A percentile compares a stretch with the other conserved stretches of the same genome.
Evolutionary conservation across 805 yeast genomes (phyloP).

Genomic region (Wickerhamomyces rabaulensis): DNA sequence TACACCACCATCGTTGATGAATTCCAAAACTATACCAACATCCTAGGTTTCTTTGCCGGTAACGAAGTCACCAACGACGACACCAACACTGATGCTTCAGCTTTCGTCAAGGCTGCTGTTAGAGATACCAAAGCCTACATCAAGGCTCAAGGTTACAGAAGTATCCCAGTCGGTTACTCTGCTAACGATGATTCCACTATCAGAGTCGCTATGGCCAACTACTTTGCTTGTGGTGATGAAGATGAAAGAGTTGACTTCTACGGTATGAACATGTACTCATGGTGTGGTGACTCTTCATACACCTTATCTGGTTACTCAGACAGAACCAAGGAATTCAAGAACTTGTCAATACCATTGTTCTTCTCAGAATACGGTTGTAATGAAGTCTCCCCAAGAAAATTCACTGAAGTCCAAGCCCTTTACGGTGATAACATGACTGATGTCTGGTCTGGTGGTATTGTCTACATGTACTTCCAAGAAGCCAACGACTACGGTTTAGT

Average conservation of each 20-base stretch:
- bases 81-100: constrained; percentile 67
- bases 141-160: constrained; percentile 52
- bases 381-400: constrained; percentile 60
- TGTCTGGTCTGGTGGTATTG: constrained; percentile 89
- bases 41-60: constrained; percentile 82
- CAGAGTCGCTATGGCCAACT: constrained; percentile 65
- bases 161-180: constrained; percentile 77
- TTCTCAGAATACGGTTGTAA: constrained; percentile 86
- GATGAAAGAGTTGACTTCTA: constrained; percentile 71
- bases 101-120: constrained; percentile 78
- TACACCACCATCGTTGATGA: constrained; percentile 66
- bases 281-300: constrained; percentile 71
- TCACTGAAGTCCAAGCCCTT: constrained; percentile 65
- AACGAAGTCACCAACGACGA: constrained; percentile 72
- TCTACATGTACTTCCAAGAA: constrained; percentile 80
- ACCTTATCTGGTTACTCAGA: constrained; percentile 56
- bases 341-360: constrained; percentile 67
- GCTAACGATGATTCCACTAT: constrained; percentile 70
- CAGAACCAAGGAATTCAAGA: constrained; percentile 58
- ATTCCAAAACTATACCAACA: constrained; percentile 65
- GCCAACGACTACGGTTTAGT: constrained; percentile 73
- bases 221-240: constrained; percentile 68
- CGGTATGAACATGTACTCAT: constrained; percentile 86
- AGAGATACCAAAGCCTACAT: constrained; percentile 74
- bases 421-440: constrained; percentile 68